Evolutionary conservation across 306 rosid genomes (phyloP).

Genomic region (Cicer pinnatifidum): DNA sequence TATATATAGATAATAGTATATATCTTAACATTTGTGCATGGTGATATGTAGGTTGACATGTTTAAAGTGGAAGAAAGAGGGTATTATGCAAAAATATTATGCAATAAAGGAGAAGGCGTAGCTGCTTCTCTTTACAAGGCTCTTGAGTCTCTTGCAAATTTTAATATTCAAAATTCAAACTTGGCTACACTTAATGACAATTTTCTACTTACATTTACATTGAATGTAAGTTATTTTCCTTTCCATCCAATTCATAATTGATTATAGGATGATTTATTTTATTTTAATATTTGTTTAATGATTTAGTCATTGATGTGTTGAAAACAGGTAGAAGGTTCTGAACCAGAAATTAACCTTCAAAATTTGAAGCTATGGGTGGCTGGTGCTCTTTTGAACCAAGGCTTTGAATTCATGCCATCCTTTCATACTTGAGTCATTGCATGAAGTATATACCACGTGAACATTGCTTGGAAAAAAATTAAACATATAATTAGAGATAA

Average conservation of each 20-base stretch:
- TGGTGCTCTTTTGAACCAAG: constrained; percentile 81
- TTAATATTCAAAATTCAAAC: constrained; percentile 72
- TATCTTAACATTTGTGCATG: not conserved
- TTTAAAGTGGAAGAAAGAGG: constrained; percentile 86
- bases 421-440: constrained; percentile 44
- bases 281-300: not conserved
- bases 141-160: constrained; percentile 74
- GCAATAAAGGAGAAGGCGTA: constrained; percentile 70
- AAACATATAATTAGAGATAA: too few species aligned
- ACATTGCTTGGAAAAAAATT: not conserved
- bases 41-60: constrained; percentile 66
- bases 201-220: constrained; percentile 64
- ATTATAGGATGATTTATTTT: not conserved
- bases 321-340: constrained; percentile 67
- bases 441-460: not conserved
- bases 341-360: constrained; percentile 68
- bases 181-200: constrained; percentile 61
- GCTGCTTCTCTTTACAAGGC: constrained; percentile 71
- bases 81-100: constrained; percentile 66
- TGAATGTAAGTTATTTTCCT: constrained; percentile 55
- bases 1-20: too few species aligned
- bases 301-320: constrained; percentile 33
- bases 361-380: constrained; percentile 93
- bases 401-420: constrained; percentile 62
- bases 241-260: not conserved